A percentile compares a stretch with the other conserved stretches of the same genome.
phyloP scores from a whole-genome alignment of 495 filamentous ascomycete genomes.

The Aspergillus saccharolyticus region DNA sequence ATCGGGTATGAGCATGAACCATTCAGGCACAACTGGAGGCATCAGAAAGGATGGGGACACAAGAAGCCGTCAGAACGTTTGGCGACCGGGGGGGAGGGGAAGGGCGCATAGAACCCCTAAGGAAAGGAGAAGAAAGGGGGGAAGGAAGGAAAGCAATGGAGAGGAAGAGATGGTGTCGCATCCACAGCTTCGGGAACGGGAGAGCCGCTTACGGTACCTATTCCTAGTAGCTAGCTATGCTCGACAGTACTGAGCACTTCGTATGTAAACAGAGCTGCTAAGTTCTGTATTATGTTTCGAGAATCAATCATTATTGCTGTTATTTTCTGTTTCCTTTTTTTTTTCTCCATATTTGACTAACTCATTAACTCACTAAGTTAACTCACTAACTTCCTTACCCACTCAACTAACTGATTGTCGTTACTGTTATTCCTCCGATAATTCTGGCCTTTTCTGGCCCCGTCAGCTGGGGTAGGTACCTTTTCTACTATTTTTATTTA shows the following conservation, averaged over 20 bases:
- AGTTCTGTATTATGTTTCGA: slow-evolving; percentile 6
- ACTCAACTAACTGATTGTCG: background rate
- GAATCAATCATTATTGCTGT: slow-evolving; percentile 2
- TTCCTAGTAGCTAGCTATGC: slow-evolving; percentile 16
- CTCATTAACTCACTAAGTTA: no score
- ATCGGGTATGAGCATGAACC: background rate
- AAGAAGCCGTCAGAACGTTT: background rate
- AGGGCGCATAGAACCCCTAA: slow-evolving; percentile 12
- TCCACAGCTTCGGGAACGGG: slow-evolving; percentile 35
- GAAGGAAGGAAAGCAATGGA: slow-evolving; percentile 23
- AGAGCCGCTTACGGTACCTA: slow-evolving; percentile 32
- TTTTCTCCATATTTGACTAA: no score
- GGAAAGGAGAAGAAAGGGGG: slow-evolving; percentile 24
- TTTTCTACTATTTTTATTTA: slow-evolving; percentile 10
- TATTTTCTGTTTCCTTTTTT: slow-evolving; percentile 2
- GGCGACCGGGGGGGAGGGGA: background rate
- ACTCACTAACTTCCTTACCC: no score
- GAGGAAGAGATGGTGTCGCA: slow-evolving; percentile 18
- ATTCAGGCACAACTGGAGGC: background rate
- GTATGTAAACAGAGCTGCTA: slow-evolving; percentile 22
- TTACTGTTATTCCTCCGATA: background rate
- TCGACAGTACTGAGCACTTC: no score
- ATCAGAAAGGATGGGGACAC: background rate
- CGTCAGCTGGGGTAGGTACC: slow-evolving; percentile 1
- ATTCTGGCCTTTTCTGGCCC: background rate